Percentiles rank a stretch among this genome's conserved stretches.
phyloP scores from a whole-genome alignment of 2,329 filamentous ascomycete species.

The Cyanodermella asteris region DNA sequence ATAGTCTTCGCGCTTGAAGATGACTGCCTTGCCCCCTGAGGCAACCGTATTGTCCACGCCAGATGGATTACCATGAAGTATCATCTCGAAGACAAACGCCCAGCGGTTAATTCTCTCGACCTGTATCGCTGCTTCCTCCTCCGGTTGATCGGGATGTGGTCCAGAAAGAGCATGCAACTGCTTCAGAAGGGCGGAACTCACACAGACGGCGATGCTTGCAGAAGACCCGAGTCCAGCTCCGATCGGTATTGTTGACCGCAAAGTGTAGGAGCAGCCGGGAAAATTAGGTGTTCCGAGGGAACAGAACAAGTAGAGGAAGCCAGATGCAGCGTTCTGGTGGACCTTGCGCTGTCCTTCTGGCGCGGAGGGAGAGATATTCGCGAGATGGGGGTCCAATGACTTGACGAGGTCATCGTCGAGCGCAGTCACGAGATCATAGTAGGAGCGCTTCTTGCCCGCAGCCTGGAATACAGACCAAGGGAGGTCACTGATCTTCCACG shows the following conservation, averaged over 20 bases:
- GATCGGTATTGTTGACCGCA: slow-evolving; percentile 85
- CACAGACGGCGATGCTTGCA: slow-evolving; percentile 79
- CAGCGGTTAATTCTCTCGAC: slow-evolving; percentile 91
- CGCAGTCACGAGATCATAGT: slow-evolving; percentile 70
- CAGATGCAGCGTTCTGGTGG: slow-evolving; percentile 57
- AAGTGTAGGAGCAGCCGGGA: slow-evolving; percentile 64
- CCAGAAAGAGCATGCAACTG: slow-evolving; percentile 76
- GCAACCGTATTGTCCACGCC: slow-evolving; percentile 95
- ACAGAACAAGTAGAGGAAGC: slow-evolving; percentile 84
- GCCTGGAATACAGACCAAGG: slow-evolving; percentile 69
- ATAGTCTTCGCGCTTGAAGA: slow-evolving; percentile 68
- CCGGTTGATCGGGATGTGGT: slow-evolving; percentile 76
- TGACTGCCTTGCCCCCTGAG: slow-evolving; percentile 77
- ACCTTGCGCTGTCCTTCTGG: slow-evolving; percentile 59
- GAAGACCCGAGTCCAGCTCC: slow-evolving; percentile 81
- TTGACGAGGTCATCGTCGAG: slow-evolving; percentile 66
- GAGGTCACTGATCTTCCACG: slow-evolving; percentile 80
- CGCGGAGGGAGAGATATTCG: slow-evolving; percentile 42
- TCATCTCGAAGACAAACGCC: slow-evolving; percentile 94
- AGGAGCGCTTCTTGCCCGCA: slow-evolving; percentile 75
- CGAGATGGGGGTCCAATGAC: slow-evolving; percentile 60
- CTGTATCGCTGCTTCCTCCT: slow-evolving; percentile 70
- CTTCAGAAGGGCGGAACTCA: slow-evolving; percentile 62
- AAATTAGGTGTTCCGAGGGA: slow-evolving; percentile 63
- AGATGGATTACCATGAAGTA: slow-evolving; percentile 90